Percentiles rank a stretch among this genome's conserved stretches.
Evolutionary conservation across 768 basidiomycete species (phyloP).

Genomic region (Thelephora aurantiotincta): DNA sequence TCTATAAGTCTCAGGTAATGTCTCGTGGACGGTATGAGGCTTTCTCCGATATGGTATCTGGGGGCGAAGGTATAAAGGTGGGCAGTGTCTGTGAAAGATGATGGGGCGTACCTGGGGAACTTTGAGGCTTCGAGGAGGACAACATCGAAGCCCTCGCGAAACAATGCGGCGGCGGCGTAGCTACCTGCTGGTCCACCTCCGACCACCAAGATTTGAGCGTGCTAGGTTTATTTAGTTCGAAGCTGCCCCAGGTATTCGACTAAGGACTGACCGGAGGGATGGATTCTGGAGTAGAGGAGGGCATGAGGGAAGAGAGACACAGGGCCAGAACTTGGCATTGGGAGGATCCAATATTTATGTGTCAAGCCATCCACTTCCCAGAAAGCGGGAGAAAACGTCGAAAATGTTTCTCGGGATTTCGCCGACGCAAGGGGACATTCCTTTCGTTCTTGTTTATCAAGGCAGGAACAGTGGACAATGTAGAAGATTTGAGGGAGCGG

Average conservation of each 20-base stretch:
- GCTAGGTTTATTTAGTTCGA: slow-evolving; percentile 5
- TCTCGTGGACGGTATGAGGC: slow-evolving; percentile 34
- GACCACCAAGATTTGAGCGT: slow-evolving; percentile 30
- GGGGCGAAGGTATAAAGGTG: background rate
- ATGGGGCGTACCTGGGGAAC: slow-evolving; percentile 33
- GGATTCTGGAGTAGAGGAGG: background rate
- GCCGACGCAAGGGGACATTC: too few species aligned
- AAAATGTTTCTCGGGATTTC: too few species aligned
- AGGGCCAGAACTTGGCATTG: too few species aligned
- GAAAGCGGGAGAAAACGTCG: too few species aligned
- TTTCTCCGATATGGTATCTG: slow-evolving; percentile 36
- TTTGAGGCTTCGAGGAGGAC: slow-evolving; percentile 38
- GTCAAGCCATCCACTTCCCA: too few species aligned
- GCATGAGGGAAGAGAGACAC: background rate
- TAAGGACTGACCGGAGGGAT: too few species aligned
- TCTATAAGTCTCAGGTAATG: slow-evolving; percentile 39
- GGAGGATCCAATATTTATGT: too few species aligned
- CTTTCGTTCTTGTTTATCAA: too few species aligned
- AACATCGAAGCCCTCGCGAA: slow-evolving; percentile 44
- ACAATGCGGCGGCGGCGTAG: slow-evolving; percentile 39
- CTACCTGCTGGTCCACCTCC: slow-evolving; percentile 50
- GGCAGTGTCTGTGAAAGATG: background rate
- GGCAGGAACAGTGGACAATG: too few species aligned
- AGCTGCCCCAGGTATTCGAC: too few species aligned
- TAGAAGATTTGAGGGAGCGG: too few species aligned